phyloP scores from a whole-genome alignment of 2,329 filamentous ascomycete species.

The Cladophialophora yegresii region DNA sequence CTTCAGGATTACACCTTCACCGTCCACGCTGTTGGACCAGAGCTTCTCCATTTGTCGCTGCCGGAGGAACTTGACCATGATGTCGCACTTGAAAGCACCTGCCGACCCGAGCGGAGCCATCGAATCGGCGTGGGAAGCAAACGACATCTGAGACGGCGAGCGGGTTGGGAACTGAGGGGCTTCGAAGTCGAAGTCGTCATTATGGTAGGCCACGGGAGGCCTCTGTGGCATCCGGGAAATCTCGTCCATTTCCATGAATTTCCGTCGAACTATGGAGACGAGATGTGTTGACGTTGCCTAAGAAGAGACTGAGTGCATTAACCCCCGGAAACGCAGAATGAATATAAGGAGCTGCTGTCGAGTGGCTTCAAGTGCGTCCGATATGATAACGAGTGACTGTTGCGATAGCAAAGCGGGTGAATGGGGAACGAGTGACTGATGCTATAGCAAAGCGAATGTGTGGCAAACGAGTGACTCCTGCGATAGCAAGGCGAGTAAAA shows the following conservation, averaged over 20 bases:
- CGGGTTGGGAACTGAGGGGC: not conserved
- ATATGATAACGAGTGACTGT: not conserved
- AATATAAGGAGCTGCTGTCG: not conserved
- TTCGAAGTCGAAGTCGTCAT: constrained; percentile 5
- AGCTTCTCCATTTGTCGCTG: constrained; percentile 23
- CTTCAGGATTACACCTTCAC: constrained; percentile 59
- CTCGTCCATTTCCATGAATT: constrained; percentile 4
- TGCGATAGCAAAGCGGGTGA: not conserved
- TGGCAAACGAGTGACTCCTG: not conserved
- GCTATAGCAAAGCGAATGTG: not conserved
- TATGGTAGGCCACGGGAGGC: constrained; percentile 4
- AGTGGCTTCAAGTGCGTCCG: not conserved
- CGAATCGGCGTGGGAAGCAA: not conserved
- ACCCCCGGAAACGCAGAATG: not conserved
- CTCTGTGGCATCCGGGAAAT: constrained; percentile 3
- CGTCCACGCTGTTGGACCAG: constrained; percentile 7
- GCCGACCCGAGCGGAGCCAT: not conserved
- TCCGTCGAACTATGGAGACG: not conserved
- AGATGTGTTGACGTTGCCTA: not conserved
- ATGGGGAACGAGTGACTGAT: not conserved
- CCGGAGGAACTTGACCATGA: constrained; percentile 20
- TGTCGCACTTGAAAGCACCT: constrained; percentile 12
- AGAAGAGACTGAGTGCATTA: not conserved
- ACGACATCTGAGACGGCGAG: not conserved
- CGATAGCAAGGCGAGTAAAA: not conserved